A percentile compares a stretch with the other conserved stretches of the same genome.
Evolutionary conservation across 352 stramenopile genomes (phyloP).

Genomic region (Globisporangium barbulae): DNA sequence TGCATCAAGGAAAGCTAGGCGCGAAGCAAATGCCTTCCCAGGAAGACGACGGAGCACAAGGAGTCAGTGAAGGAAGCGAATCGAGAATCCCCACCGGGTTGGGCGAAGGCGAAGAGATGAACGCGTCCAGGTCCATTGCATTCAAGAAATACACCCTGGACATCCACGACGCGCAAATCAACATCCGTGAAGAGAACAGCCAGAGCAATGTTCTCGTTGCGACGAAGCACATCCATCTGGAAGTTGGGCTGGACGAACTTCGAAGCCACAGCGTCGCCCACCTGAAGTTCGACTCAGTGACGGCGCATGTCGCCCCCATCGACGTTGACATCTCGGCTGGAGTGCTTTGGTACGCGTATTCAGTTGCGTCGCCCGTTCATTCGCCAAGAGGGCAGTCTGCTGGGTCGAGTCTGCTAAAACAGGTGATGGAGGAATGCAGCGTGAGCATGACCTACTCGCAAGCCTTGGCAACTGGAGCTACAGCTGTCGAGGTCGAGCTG

Average conservation of each 20-base stretch:
- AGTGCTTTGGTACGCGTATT: conserved; percentile 69
- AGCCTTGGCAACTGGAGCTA: conserved; percentile 34
- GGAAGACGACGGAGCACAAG: conserved; percentile 19
- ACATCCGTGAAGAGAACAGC: conserved; percentile 62
- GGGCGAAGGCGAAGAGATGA: conserved; percentile 15
- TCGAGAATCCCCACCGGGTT: conserved; percentile 9
- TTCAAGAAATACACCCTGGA: conserved; percentile 76
- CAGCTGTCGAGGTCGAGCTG: conserved; percentile 53
- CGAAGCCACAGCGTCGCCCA: conserved; percentile 48
- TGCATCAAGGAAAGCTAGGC: conserved; percentile 76
- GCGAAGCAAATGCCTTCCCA: conserved; percentile 20
- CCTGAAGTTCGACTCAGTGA: conserved; percentile 66
- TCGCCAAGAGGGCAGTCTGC: conserved; percentile 13
- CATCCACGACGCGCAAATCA: conserved; percentile 77
- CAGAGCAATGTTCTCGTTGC: conserved; percentile 68
- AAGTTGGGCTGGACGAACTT: conserved; percentile 51
- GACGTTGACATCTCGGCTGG: conserved; percentile 72
- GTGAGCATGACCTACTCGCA: conserved; percentile 58
- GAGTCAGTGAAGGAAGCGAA: conserved; percentile 10
- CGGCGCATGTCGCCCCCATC: conserved; percentile 63
- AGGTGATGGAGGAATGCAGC: conserved; percentile 81
- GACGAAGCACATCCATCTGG: conserved; percentile 75
- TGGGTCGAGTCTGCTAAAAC: conserved; percentile 47
- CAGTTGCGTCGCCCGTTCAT: conserved; percentile 3
- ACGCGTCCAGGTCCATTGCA: conserved; percentile 31